Percentiles rank a stretch among this genome's conserved stretches.
Conservation (phyloP, 192 early-diverging fungal species). For the Dissophora globulifera region DNA sequence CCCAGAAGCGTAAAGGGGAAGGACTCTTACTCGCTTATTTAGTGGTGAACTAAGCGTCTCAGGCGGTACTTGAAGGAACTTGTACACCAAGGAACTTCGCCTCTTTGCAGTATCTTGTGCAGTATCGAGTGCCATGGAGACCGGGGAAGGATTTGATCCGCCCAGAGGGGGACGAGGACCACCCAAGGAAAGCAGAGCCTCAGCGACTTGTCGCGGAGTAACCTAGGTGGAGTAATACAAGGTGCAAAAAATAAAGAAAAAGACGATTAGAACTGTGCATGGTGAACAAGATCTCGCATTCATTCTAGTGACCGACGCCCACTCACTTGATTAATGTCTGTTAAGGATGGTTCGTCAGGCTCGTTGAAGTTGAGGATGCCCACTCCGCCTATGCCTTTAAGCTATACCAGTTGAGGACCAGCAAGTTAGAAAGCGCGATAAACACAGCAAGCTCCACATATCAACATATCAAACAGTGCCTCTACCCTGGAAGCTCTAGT, state of each 20-base stretch:
- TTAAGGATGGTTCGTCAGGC: background rate
- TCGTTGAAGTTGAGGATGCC: conserved; percentile 10
- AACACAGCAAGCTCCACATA: background rate
- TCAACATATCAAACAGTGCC: conserved; percentile 11
- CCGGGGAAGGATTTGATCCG: conserved; percentile 8
- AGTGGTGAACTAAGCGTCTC: conserved; percentile 11
- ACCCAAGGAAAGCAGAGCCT: conserved; percentile 12
- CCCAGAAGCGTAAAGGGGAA: conserved; percentile 13
- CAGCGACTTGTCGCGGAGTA: conserved; percentile 10
- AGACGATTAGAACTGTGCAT: conserved; percentile 13
- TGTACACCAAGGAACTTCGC: conserved; percentile 6
- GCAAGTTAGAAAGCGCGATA: background rate
- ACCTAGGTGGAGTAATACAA: conserved; percentile 17
- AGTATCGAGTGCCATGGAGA: background rate
- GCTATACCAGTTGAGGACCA: background rate
- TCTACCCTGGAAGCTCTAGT: conserved; percentile 7
- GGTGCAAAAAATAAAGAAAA: background rate
- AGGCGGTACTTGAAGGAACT: conserved; percentile 10
- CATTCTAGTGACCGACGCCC: background rate
- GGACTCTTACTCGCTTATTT: conserved; percentile 10
- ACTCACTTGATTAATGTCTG: conserved; percentile 2
- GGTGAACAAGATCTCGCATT: conserved; percentile 9
- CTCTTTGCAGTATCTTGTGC: conserved; percentile 11
- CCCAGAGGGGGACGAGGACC: conserved; percentile 3
- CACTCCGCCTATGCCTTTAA: conserved; percentile 2